Base-by-base conservation (phyloP, 2,329 filamentous ascomycete species). In the Botryotinia calthae region DNA sequence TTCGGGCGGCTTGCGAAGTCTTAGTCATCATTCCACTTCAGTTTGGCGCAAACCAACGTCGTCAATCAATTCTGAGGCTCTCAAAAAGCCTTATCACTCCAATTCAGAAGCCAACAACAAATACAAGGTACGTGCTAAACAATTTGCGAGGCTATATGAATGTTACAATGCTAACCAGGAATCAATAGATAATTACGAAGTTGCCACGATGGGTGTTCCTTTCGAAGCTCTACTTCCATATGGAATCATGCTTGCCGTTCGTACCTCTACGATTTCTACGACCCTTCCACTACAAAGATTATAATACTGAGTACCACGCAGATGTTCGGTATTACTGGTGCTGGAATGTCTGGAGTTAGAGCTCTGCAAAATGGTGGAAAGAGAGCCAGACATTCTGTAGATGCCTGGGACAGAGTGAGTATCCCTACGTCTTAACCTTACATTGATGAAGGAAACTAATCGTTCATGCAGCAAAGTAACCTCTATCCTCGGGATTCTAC, bases 171-270 rank as follows among this genome's bases (percentile, higher is more conserved):
- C 40, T 51, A 70, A 76, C 79, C 62, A 76, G 48, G 25, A 28
- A 62, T 3, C 37, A 16, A 46, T 63, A 80, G 79, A 72, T 76
- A 65, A 76, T 61, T 64, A 73, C 72, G 46, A 76, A 42, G 31
- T 73, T 71, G 70, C 72, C 78, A 81, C 74, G 67, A 84, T 84
- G 82, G 81, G 80, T 76, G 81, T 84, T 71, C 82, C 82, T 54
- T 84, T 83, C 75, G 82, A 84, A 79, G 78, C 81, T 74, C 80
- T 84, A 73, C 63, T 84, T 72, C 82, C 82, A 10, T 84, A 82
- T 76, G 82, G 76, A 67, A 82, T 84, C 78, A 82, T 83, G 77
- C 72, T 82, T 72, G 76, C 74, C 71, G 82, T 83, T 76, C 74
- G 82, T 80, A 46, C 64, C 70, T 74, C 72, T 48, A 58, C 37